Percentiles rank a stretch among this genome's conserved stretches.
Evolutionary conservation across 768 basidiomycete genomes (phyloP).

Genomic region (Lactifluus hygrophoroides): DNA sequence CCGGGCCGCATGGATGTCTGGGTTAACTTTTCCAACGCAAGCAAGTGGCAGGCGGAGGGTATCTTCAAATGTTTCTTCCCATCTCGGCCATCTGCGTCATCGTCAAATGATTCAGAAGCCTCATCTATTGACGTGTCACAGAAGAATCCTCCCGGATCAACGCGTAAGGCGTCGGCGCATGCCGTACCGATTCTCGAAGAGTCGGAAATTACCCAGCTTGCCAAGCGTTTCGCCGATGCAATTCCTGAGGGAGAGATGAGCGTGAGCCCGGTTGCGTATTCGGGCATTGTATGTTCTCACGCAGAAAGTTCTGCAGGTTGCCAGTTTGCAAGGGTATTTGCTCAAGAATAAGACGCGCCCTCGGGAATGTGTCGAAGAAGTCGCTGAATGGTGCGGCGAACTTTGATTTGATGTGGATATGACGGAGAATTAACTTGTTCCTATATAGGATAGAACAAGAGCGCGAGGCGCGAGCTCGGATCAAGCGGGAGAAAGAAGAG

Average conservation of each 20-base stretch:
- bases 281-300: constrained; percentile 2
- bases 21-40: constrained; percentile 86
- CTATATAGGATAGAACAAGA: constrained; percentile 52
- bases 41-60: constrained; percentile 86
- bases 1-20: constrained; percentile 93
- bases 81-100: constrained; percentile 32
- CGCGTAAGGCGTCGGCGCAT: constrained; percentile 48
- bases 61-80: constrained; percentile 95
- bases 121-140: constrained; percentile 41
- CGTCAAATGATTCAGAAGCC: constrained; percentile 5
- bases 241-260: constrained; percentile 86
- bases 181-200: constrained; percentile 64
- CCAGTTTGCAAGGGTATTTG: constrained; percentile 76
- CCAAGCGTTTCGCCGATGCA: constrained; percentile 71
- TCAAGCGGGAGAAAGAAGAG: constrained; percentile 73
- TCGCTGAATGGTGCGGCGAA: constrained; percentile 51
- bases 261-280: constrained; percentile 36
- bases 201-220: constrained; percentile 65
- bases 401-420: not conserved
- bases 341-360: constrained; percentile 89
- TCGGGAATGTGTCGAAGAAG: constrained; percentile 74
- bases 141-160: constrained; percentile 62
- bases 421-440: constrained; percentile 10
- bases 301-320: constrained; percentile 42
- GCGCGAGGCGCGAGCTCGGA: constrained; percentile 73